Percentiles rank a stretch among this genome's conserved stretches.
Evolutionary conservation across 208 protist species (phyloP).

Genomic region (Leishmania aethiopica): DNA sequence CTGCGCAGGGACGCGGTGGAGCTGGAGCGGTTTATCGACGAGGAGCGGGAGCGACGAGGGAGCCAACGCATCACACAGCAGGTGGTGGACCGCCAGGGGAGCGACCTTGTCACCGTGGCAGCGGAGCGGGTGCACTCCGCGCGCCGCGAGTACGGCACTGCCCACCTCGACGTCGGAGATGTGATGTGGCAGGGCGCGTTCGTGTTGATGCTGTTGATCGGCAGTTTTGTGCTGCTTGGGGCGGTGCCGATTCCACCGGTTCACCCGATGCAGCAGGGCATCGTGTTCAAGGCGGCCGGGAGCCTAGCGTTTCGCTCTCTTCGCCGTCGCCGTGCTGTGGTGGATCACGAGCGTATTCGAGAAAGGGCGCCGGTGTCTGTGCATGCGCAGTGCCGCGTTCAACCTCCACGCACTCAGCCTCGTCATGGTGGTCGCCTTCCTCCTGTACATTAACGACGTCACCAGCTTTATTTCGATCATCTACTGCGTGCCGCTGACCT

Average conservation of each 20-base stretch:
- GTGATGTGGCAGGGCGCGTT: conserved; percentile 33
- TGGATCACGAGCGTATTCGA: conserved; percentile 39
- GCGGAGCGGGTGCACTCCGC: conserved; percentile 34
- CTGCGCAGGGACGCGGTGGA: conserved; percentile 29
- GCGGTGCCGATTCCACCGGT: conserved; percentile 32
- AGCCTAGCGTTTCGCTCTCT: conserved; percentile 25
- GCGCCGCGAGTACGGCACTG: conserved; percentile 20
- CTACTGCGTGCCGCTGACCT: conserved; percentile 52
- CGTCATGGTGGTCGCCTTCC: conserved; percentile 39
- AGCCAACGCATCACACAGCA: conserved; percentile 37
- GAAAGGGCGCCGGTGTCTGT: conserved; percentile 34
- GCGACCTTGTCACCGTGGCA: conserved; percentile 47
- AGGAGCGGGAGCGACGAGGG: conserved; percentile 23
- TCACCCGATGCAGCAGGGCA: conserved; percentile 39
- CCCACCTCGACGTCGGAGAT: conserved; percentile 24
- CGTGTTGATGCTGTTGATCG: conserved; percentile 38
- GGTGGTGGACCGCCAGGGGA: conserved; percentile 48
- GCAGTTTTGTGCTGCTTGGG: conserved; percentile 35
- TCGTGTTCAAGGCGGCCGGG: conserved; percentile 35
- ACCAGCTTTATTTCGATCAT: conserved; percentile 63
- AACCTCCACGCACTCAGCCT: conserved; percentile 31
- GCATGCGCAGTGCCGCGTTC: conserved; percentile 22
- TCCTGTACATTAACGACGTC: conserved; percentile 69
- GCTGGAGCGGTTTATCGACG: conserved; percentile 14
- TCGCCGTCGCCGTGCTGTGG: conserved; percentile 36